Evolutionary conservation across 768 basidiomycete species (phyloP), one percentile per base, ranked within the genome.

Genomic region (Cyclocybe aegerita): DNA sequence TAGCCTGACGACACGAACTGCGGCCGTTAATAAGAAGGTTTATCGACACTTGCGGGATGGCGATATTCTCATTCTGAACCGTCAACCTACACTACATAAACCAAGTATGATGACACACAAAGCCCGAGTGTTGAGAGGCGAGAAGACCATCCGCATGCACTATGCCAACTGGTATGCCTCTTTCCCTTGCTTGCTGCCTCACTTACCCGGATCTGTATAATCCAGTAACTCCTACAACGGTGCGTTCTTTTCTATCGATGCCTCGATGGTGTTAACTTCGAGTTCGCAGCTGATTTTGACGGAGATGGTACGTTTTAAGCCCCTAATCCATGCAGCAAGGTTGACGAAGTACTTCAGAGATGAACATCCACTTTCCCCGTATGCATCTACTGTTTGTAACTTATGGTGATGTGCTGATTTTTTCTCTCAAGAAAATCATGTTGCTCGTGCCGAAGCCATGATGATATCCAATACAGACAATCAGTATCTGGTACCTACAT

Each of bases 341-440:
- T n/a, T 36, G 17, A 38, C 41, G 49, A 34, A 12, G 15, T 33
- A 14, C 40, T 54, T 32, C 42, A 93, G 96, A 99, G 68, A 99
- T 99, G 96, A 99, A 99, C 71, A 93, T 99, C 43, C 97, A 99
- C 74, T 99, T 99, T 60, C 95, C 97, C 60, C 96, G 93, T 92
- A 68, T 71, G 90, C 74, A 14, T 9, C 35, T 40, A 40, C 40
- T 40, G 42, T 52, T 30, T 46, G 11, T 17, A 9, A n/a, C 5
- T 23, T 39, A 49, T n/a, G 40, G 48, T 8, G 53, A 46, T 23
- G 17, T 54, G 42, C 31, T 53, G 15, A 48, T 39, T 16, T 37
- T 45, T 39, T 3, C 29, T 17, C 16, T 50, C 4, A 63, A 95
- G 93, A 99, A 73, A 96, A 94, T 59, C 89, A 96, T 63, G 83